Base-by-base conservation (phyloP, 2,329 filamentous ascomycete species). In the Xylaria arbuscula region DNA sequence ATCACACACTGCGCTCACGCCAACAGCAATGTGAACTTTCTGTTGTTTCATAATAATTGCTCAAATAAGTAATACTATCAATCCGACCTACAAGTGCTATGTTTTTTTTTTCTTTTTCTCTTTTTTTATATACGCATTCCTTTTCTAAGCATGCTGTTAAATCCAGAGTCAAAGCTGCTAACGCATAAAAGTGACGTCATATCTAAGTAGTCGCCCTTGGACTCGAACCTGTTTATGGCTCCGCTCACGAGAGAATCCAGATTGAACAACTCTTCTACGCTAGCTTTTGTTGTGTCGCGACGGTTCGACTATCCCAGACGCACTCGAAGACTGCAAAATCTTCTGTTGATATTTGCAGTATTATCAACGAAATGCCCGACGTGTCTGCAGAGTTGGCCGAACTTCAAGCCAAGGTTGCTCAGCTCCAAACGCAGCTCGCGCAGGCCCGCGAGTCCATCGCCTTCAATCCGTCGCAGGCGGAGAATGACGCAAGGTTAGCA, bases 401-500 rank as follows among this genome's bases (percentile, higher is more conserved):
- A 58, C 64, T 62, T 10, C 51, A 67, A 53, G 59, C 58, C 17
- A 40, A 67, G 36, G 64, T 67, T 13, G 64, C 53, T 11, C 50
- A 67, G 58, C 58, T 66, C 5, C 64, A 66, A 32, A 48, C 57
- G 32, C 58, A 50, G 51, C 50, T 66, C 19, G 51, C 53, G 40
- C 42, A 56, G n/a, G 64, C 64, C 15, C 64, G 42, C 17, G 32
- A 66, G 22, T 9, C 47, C 10, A 11, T 15, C 47, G 22, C 47
- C 11, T 50, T 28, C 47, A 50, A 50, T 15, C 10, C 47, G 9
- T 53, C 50, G 24, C 50, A 53, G 24, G n/a, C 1, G 3, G 50
- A 53, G 50, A 53, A 53, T 17, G 24, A 51, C 24, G 48, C 22
- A 13, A 51, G 48, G 15, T 51, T 51, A 28, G 48, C 22, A 32